Evolutionary conservation across 805 yeast genomes (phyloP), one percentile per base, ranked within the genome.

Genomic region (Pichia deserticola): DNA sequence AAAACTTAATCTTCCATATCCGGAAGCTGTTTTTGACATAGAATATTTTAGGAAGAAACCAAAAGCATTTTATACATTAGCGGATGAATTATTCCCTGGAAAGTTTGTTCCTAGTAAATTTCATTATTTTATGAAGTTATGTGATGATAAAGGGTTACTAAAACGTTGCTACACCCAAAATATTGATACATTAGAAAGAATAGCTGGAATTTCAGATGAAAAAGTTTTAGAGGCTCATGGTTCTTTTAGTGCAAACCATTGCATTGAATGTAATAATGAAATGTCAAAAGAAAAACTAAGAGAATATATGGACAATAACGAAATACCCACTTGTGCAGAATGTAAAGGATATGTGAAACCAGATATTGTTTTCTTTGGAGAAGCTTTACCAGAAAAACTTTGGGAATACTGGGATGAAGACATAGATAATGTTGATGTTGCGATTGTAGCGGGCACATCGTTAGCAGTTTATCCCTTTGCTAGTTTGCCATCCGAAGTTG

Each of bases 11-110:
- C 70, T 92, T 44, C 98, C 98, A 6, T 89, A 79, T 63, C 93
- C 97, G 0, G 99, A 92, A 62, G 97, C 97, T 0, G 97, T 92
- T 1, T 92, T 92, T 63, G 97, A 90, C 61, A 83, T 92, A 40
- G 90, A 83, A 20, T 92, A 78, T 63, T 88, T 89, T 66, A 69
- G 75, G 42, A 72, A 84, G 49, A 76, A 78, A 47, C 98, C 98
- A 0, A 74, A 78, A 52, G 93, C 97, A 0, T 92, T 92, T 61
- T 89, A 86, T 60, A 79, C 86, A 0, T 71, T 92, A 47, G 95
- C 96, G 0, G 78, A 78, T 13, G 97, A 89, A 58, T 69, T 92
- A 45, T 88, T 83, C 59, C 99, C 99, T 0, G 95, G 96, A 0
- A 82, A 84, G 55, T 92, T 82, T 61, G 66, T 77, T 32, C 97